These are phyloP conservation scores for Cladosporium sp. DNA, from an alignment of 2,329 filamentous ascomycete genomes.

Conservation along the genomic window DNA sequence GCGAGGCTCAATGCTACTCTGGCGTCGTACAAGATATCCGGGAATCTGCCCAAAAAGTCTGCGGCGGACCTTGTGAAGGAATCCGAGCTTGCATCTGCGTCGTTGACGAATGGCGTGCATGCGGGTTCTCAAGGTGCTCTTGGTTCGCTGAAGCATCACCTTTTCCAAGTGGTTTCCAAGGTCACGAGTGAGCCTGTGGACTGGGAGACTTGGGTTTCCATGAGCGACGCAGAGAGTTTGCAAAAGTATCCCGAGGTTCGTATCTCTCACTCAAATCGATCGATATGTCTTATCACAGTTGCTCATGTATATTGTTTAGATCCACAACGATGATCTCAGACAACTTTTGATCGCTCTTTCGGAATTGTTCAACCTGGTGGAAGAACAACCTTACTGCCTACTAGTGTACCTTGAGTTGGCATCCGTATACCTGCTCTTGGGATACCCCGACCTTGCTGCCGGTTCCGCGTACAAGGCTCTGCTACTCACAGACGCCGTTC, in stretches of 20 bases:
- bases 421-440: conserved; percentile 68
- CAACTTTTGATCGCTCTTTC: conserved; percentile 12
- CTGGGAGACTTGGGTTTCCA: conserved; percentile 13
- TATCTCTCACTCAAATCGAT: neutral
- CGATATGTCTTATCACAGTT: neutral
- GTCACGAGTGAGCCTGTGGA: conserved; percentile 13
- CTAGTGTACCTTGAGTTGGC: conserved; percentile 58
- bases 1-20: conserved; percentile 34
- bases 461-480: conserved; percentile 89
- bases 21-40: conserved; percentile 30
- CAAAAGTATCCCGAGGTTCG: conserved; percentile 14
- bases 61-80: neutral
- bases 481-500: conserved; percentile 78
- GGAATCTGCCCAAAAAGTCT: conserved; percentile 14
- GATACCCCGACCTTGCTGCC: conserved; percentile 85
- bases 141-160: conserved; percentile 13
- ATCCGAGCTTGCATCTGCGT: neutral
- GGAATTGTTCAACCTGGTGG: conserved; percentile 11
- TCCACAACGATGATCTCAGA: conserved; percentile 11
- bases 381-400: conserved; percentile 22
- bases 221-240: conserved; percentile 10
- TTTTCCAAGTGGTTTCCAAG: conserved; percentile 16
- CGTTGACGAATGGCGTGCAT: neutral
- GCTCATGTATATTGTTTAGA: neutral
- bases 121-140: neutral